A percentile compares a stretch with the other conserved stretches of the same genome.
These are phyloP conservation scores for Ricinus communis DNA, from an alignment of 345 rosid species.

Conservation along the genomic window DNA sequence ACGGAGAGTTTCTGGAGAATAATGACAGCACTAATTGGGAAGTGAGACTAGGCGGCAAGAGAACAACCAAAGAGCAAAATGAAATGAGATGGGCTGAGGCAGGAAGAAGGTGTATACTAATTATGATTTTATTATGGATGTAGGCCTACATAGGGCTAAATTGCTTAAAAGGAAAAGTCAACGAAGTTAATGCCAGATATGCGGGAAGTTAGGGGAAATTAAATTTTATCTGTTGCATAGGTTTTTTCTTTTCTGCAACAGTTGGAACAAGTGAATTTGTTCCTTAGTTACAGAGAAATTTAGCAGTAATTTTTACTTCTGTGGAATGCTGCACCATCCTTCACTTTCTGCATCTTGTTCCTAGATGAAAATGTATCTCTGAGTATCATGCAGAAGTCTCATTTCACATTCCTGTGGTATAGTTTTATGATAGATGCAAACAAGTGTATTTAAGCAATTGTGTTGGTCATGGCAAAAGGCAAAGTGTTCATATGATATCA, in stretches of 20 bases:
- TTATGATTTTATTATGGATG: background rate
- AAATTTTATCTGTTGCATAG: background rate
- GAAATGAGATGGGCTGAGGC: background rate
- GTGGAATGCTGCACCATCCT: background rate
- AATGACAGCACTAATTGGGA: background rate
- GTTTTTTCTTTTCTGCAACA: too few species aligned
- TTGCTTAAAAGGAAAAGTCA: background rate
- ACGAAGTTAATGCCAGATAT: background rate
- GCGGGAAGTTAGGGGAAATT: background rate
- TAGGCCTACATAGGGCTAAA: background rate
- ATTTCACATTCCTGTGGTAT: too few species aligned
- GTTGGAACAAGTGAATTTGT: background rate
- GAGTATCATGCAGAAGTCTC: too few species aligned
- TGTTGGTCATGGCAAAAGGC: background rate
- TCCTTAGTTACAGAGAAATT: background rate
- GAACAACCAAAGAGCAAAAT: background rate
- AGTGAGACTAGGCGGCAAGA: background rate
- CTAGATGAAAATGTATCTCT: background rate
- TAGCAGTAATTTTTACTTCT: background rate
- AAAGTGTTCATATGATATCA: background rate
- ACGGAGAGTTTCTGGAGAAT: background rate
- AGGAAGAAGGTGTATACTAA: background rate
- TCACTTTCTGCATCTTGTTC: background rate
- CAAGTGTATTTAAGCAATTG: background rate
- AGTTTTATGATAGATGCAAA: too few species aligned